Evolutionary conservation across 306 rosid genomes (phyloP), one percentile per base, ranked within the genome.

Genomic region (Aeschynomene evenia): DNA sequence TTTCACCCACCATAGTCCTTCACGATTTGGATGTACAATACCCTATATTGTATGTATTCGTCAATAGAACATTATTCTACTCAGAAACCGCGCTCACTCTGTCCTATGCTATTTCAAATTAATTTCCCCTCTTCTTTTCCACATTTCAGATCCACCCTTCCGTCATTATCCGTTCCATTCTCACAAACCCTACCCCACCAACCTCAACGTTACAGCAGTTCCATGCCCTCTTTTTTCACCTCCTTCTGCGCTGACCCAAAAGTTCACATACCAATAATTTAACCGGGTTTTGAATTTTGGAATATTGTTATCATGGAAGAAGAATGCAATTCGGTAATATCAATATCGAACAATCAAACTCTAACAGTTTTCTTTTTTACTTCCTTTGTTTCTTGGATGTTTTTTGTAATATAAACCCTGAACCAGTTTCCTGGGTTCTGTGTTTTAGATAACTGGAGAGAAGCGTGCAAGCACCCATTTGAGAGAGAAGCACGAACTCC

Each of bases 351-450:
- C 82, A 72, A 71, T 81, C 86, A 19, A 83, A 75, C 70, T 68
- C 73, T 33, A 87, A n/a, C n/a, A 87, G 91, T 94, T 90, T 61
- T 23, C 68, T 64, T 46, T 15, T 42, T 61, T 31, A 65, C n/a
- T n/a, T 57, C 33, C 12, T 1, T 9, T 20, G 59, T 52, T 15
- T 49, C 36, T 74, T 39, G 57, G 50, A 34, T 72, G 62, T 1
- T 63, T 62, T 0, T 40, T 52, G 9, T 37, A 9, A 3, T 37
- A 37, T 53, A 19, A 29, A 70, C 28, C 52, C 70, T 52, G 26
- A 46, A 20, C 6, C 16, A 7, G 4, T 21, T 50, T 31, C 31
- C 11, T 21, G 14, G 37, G 53, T 29, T 11, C 70, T 70, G 58
- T 69, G 66, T 50, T 71, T 68, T 73, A 85, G 96, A 62, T 52